Evolutionary conservation across 179 eudicot species (phyloP), one percentile per base, ranked within the genome.

Genomic region (Kewa caespitosa): DNA sequence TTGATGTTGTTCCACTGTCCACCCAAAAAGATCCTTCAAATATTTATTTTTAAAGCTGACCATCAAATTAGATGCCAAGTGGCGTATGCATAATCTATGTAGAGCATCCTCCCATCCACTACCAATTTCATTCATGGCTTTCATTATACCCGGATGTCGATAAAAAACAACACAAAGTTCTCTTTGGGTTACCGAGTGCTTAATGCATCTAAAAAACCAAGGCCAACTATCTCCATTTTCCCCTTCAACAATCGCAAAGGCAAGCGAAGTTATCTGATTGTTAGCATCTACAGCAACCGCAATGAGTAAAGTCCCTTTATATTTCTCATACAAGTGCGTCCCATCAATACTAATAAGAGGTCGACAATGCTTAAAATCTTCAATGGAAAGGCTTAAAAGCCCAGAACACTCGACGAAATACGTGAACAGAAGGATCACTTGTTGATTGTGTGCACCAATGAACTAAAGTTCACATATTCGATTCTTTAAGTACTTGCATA

Each of bases 341-440:
- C 69, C 81, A 66, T 79, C 81, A 67, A 81, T 63, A 15, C 22
- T 37, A 12, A 79, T 68, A 4, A 83, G 20, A 0, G 80, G 78
- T 3, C 60, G 48, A 63, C 66, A 79, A 71, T 42, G 55, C 25
- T 57, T 3, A 17, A 72, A 76, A 0, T 70, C 78, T 13, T 48
- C 36, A 50, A 76, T 67, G 15, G 78, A 76, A n/a, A 0, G 78
- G 75, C 7, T n/a, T n/a, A 38, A 79, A 82, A 15, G 79, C 73
- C 81, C 81, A 74, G 70, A 78, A 82, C 33, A 67, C 75, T 13
- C 46, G 34, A 12, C 28, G 31, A 25, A 67, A 67, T 22, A 38
- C 6, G 7, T 23, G 18, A 25, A 25, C 4, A 28, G 27, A 23
- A 5, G 33, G 70, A 39, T 25, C 18, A 1, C 8, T 18, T 2